Conservation (phyloP, 2,329 filamentous ascomycete genomes). For the Lasiodiplodia gonubiensis region DNA sequence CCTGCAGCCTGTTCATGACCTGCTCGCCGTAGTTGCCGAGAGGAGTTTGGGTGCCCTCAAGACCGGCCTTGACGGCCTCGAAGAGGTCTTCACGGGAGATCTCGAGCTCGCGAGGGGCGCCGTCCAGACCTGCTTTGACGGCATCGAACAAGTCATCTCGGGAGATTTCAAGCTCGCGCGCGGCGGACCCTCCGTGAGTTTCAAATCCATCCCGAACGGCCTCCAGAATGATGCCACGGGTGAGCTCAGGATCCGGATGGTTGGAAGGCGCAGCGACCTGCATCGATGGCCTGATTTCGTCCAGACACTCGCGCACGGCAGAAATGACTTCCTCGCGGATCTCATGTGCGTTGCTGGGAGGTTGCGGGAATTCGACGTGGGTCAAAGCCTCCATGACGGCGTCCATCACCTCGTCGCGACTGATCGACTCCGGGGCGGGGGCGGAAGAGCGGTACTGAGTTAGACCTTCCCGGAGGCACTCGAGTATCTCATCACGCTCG, state of each 20-base stretch:
- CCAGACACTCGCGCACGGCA: conserved; percentile 83
- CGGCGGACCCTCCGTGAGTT: conserved; percentile 49
- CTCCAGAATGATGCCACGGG: conserved; percentile 61
- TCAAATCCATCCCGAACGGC: conserved; percentile 65
- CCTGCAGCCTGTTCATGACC: conserved; percentile 64
- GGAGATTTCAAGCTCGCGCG: conserved; percentile 54
- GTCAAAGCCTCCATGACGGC: conserved; percentile 87
- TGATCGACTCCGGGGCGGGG: conserved; percentile 58
- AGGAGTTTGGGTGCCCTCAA: conserved; percentile 50
- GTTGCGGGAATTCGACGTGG: conserved; percentile 75
- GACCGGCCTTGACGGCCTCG: conserved; percentile 61
- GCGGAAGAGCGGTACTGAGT: conserved; percentile 69
- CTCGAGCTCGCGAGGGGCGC: conserved; percentile 46
- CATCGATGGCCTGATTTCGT: conserved; percentile 70
- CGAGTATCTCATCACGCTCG: conserved; percentile 86
- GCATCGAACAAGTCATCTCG: conserved; percentile 61
- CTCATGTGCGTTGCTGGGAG: conserved; percentile 71
- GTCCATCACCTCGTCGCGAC: conserved; percentile 81
- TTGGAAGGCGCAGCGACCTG: conserved; percentile 46
- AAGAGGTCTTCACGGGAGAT: conserved; percentile 59
- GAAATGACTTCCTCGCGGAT: conserved; percentile 84
- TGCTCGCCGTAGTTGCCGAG: conserved; percentile 62
- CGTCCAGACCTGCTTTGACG: conserved; percentile 50
- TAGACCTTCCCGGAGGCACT: conserved; percentile 84
- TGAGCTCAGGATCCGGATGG: conserved; percentile 52